Evolutionary conservation across 2,329 filamentous ascomycete genomes (phyloP), one percentile per base, ranked within the genome.

Genomic region (Monosporascus ibericus): DNA sequence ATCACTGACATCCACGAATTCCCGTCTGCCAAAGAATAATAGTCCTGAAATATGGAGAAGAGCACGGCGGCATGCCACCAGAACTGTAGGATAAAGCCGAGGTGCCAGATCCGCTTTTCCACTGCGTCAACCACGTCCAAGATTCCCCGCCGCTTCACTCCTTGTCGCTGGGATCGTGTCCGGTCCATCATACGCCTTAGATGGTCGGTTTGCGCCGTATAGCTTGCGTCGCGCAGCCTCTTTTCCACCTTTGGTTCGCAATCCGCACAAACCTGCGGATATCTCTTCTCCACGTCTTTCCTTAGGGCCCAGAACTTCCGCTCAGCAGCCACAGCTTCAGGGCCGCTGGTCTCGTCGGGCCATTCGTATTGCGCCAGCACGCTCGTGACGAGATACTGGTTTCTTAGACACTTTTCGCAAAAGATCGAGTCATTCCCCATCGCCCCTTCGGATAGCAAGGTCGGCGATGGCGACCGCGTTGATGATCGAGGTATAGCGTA

Each of bases 161-260:
- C 62, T 8, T 72, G 69, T 57, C 73, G 75, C 25, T 72, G 74
- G 54, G 65, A 75, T 53, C 72, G 72, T 47, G 77, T 85, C 59
- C 81, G 82, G 46, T 90, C 84, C 72, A 95, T 83, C 75, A 90
- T 84, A 55, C 87, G 81, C 48, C 86, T 79, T 34, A 95, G 70
- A 57, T 90, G 81, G 60, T 95, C 90, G n/a, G 88, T 87, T 69
- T 90, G 89, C 27, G 91, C 91, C 34, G 85, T 87, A 65, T 95
- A 95, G 8, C 82, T 86, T 0, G 89, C 84, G 59, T 83, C 76
- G 22, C 81, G 78, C 49, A 96, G 84, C 55, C 84, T 80, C 37
- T 79, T 74, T 56, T 86, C 81, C 22, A 92, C 92, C 55, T 76
- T 82, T 6, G 85, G 87, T 57, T 88, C 87, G 69, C 94, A 99